These are phyloP conservation scores for Coniferiporia weirii DNA, from an alignment of 1,284 basidiomycete species.

Conservation along the genomic window DNA sequence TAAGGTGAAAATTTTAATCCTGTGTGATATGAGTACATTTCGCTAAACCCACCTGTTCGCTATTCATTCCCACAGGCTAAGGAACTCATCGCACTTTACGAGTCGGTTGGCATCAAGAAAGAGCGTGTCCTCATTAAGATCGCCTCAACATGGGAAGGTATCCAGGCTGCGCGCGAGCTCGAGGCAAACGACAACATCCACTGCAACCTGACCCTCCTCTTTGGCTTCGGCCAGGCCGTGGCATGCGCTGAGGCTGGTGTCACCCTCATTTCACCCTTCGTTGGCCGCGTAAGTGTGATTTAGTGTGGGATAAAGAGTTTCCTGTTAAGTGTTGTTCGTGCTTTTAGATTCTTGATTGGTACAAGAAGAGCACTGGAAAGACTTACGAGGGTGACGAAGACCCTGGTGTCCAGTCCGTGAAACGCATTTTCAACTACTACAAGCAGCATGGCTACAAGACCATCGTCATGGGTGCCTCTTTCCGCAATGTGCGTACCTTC, in stretches of 20 bases:
- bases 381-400: slow-evolving; percentile 85
- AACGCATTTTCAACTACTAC: slow-evolving; percentile 99
- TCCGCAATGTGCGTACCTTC: slow-evolving; percentile 78
- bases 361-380: slow-evolving; percentile 88
- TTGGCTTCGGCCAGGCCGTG: slow-evolving; percentile 97
- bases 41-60: slow-evolving; percentile 17
- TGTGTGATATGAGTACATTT: slow-evolving; percentile 3
- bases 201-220: slow-evolving; percentile 98
- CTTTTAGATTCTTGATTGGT: slow-evolving; percentile 86
- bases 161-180: slow-evolving; percentile 95
- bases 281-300: slow-evolving; percentile 75
- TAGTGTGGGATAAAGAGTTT: slow-evolving; percentile 4
- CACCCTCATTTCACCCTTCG: slow-evolving; percentile 98
- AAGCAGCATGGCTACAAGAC: slow-evolving; percentile 98
- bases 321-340: not conserved
- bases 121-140: slow-evolving; percentile 99
- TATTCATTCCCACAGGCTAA: slow-evolving; percentile 53
- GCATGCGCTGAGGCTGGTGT: slow-evolving; percentile 98
- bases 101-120: slow-evolving; percentile 84
- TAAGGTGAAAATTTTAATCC: slow-evolving; percentile 46
- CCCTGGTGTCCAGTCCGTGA: slow-evolving; percentile 96
- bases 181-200: slow-evolving; percentile 92
- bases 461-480: slow-evolving; percentile 99
- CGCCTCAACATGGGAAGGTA: slow-evolving; percentile 99
- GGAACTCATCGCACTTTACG: slow-evolving; percentile 92